Conservation (phyloP, 1,284 basidiomycete genomes). For the Pseudozyma pruni region DNA sequence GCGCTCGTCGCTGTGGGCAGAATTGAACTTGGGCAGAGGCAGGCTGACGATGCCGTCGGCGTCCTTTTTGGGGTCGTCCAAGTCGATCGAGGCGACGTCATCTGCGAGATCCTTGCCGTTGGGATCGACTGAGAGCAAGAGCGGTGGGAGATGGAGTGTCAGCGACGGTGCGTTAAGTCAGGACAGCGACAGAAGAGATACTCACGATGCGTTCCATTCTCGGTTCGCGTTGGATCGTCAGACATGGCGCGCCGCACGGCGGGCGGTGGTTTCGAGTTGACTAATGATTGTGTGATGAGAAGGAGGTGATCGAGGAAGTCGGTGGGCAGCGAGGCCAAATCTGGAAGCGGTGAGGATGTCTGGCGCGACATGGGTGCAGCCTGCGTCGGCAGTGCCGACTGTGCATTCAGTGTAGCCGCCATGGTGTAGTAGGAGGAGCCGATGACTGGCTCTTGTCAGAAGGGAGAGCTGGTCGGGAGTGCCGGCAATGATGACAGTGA, state of each 20-base stretch:
- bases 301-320: conserved; percentile 63
- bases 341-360: conserved; percentile 57
- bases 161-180: background rate
- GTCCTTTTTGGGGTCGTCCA: conserved; percentile 13
- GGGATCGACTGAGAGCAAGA: conserved; percentile 1
- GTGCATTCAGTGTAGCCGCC: conserved; percentile 33
- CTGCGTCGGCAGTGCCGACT: conserved; percentile 25
- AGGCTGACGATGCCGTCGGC: conserved; percentile 40
- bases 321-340: conserved; percentile 46
- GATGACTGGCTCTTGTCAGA: too few species aligned
- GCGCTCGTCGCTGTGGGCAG: conserved; percentile 42
- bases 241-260: conserved; percentile 38
- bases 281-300: conserved; percentile 55
- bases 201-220: conserved; percentile 13
- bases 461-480: too few species aligned
- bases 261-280: conserved; percentile 52
- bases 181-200: background rate
- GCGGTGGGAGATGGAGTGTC: background rate
- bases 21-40: conserved; percentile 55
- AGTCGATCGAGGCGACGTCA: conserved; percentile 43
- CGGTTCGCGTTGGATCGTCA: conserved; percentile 30
- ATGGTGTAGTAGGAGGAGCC: conserved; percentile 4
- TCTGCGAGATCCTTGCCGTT: conserved; percentile 27
- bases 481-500: background rate
- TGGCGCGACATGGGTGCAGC: conserved; percentile 41